phyloP scores from a whole-genome alignment of 1,139 yeast genomes.

The Nakaseomyces kungkrabaensis region DNA sequence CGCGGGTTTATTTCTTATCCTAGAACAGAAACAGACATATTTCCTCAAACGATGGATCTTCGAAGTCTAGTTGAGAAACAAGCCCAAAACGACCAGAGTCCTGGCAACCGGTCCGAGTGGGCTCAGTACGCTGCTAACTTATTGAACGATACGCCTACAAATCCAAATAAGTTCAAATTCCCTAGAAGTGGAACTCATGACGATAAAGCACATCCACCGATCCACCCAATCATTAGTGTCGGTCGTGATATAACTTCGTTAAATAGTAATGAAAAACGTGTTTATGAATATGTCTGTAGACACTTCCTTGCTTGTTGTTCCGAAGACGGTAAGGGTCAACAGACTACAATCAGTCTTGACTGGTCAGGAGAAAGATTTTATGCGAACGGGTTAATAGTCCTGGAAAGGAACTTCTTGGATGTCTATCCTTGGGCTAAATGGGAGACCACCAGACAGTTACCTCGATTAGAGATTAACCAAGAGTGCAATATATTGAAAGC shows the following conservation, averaged over 20 bases:
- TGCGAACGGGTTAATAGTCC: slow-evolving; percentile 62
- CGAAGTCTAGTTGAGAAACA: slow-evolving; percentile 52
- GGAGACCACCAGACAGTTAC: slow-evolving; percentile 61
- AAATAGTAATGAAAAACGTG: slow-evolving; percentile 42
- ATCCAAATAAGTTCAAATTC: slow-evolving; percentile 33
- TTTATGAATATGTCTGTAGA: slow-evolving; percentile 79
- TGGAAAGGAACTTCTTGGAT: slow-evolving; percentile 67
- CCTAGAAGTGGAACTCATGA: slow-evolving; percentile 80
- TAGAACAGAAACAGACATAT: slow-evolving; percentile 91
- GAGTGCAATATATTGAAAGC: slow-evolving; percentile 43
- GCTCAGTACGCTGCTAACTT: slow-evolving; percentile 37
- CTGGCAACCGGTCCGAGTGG: slow-evolving; percentile 33
- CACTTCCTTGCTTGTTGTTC: slow-evolving; percentile 90
- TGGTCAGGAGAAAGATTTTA: slow-evolving; percentile 75
- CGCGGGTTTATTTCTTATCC: slow-evolving; percentile 88
- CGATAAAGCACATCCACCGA: slow-evolving; percentile 98
- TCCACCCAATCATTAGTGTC: slow-evolving; percentile 66
- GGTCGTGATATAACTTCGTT: slow-evolving; percentile 8
- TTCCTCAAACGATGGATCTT: slow-evolving; percentile 69
- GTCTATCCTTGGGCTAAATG: slow-evolving; percentile 73
- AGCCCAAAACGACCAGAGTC: slow-evolving; percentile 30
- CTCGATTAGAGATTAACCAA: slow-evolving; percentile 52
- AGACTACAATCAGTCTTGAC: slow-evolving; percentile 49
- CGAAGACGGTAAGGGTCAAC: slow-evolving; percentile 73
- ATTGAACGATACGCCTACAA: slow-evolving; percentile 18